A percentile compares a stretch with the other conserved stretches of the same genome.
phyloP scores from a whole-genome alignment of 257 asterid species.

The Knoxia roxburghii region DNA sequence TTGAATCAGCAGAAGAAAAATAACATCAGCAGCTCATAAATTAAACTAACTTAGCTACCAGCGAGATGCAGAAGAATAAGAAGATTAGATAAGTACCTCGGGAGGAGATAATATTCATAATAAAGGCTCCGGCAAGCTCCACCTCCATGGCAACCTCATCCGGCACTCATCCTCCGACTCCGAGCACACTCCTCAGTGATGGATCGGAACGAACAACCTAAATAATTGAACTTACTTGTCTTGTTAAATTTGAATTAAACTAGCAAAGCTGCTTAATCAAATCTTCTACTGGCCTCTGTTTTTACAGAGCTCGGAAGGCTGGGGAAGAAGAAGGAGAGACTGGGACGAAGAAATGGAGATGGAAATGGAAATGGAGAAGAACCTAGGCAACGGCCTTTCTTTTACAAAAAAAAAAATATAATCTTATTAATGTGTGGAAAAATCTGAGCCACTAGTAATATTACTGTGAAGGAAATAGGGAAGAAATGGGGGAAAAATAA shows the following conservation, averaged over 20 bases:
- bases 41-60: not conserved
- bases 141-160: slow-evolving; percentile 30
- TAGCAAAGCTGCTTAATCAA: not conserved
- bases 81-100: slow-evolving; percentile 12
- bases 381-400: slow-evolving; percentile 15
- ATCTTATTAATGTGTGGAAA: slow-evolving; percentile 25
- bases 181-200: slow-evolving; percentile 16
- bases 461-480: slow-evolving; percentile 20
- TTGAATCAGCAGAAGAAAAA: slow-evolving; percentile 34
- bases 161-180: slow-evolving; percentile 9
- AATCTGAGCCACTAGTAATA: slow-evolving; percentile 73
- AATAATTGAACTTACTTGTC: not conserved
- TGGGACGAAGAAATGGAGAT: slow-evolving; percentile 5
- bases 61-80: not conserved
- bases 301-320: not conserved
- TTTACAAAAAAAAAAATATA: no score
- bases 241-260: not conserved
- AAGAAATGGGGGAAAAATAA: slow-evolving; percentile 6
- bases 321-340: not conserved
- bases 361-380: not conserved
- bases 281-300: no score
- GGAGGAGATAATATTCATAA: slow-evolving; percentile 30
- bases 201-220: slow-evolving; percentile 32
- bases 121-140: slow-evolving; percentile 17
- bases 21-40: not conserved